A percentile compares a stretch with the other conserved stretches of the same genome.
phyloP scores from a whole-genome alignment of 371 early-diverging fungal genomes.

The Mortierella sp. region DNA sequence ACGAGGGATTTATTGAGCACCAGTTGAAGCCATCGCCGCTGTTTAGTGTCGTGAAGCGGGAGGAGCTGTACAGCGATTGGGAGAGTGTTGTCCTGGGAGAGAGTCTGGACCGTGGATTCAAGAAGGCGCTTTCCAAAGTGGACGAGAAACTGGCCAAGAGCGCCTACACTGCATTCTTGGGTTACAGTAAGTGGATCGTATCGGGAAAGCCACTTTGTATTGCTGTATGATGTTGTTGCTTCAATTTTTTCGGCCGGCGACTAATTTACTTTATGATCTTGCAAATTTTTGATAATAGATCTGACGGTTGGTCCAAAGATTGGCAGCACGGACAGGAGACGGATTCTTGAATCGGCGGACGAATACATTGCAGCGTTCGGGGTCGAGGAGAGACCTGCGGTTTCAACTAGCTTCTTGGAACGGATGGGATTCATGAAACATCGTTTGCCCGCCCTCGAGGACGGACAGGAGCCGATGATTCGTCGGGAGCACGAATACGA shows the following conservation, averaged over 20 bases:
- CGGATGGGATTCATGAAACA: constrained; percentile 56
- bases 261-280: constrained; percentile 64
- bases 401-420: constrained; percentile 54
- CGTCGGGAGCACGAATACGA: constrained; percentile 23
- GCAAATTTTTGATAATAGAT: constrained; percentile 63
- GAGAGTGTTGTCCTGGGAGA: constrained; percentile 55
- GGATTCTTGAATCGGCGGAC: constrained; percentile 44
- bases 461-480: constrained; percentile 2
- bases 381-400: constrained; percentile 42
- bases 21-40: constrained; percentile 47
- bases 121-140: constrained; percentile 38
- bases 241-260: constrained; percentile 33
- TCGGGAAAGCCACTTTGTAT: background rate
- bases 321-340: constrained; percentile 29
- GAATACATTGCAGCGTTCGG: constrained; percentile 49
- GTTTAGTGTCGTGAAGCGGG: constrained; percentile 48
- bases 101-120: constrained; percentile 51
- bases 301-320: constrained; percentile 45
- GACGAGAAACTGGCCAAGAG: constrained; percentile 54
- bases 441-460: constrained; percentile 12
- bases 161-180: constrained; percentile 52
- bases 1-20: constrained; percentile 51
- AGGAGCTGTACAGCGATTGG: constrained; percentile 48
- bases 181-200: constrained; percentile 49
- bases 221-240: constrained; percentile 8